Percentiles rank a stretch among this genome's conserved stretches.
Conservation (phyloP, 2,329 filamentous ascomycete genomes). For the Pseudogymnoascus sp. region DNA sequence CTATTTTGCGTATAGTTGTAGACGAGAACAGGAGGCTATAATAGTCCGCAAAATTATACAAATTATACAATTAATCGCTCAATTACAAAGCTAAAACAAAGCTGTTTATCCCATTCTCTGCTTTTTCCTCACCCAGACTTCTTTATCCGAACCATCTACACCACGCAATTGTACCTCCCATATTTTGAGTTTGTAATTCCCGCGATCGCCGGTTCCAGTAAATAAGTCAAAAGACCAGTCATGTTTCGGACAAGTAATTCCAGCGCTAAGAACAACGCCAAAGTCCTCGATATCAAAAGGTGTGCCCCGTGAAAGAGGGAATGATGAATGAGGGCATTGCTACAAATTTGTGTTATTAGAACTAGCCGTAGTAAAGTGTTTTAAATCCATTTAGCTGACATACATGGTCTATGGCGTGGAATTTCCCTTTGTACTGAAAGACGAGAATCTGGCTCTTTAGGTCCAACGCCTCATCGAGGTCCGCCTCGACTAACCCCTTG, state of each 20-base stretch:
- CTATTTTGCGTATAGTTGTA: too few relatives aligned
- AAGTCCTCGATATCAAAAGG: slow-evolving; percentile 70
- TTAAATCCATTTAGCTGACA: slow-evolving; percentile 24
- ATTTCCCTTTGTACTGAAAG: slow-evolving; percentile 54
- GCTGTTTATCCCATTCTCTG: slow-evolving; percentile 19
- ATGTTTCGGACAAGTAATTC: slow-evolving; percentile 61
- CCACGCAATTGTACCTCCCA: slow-evolving; percentile 56
- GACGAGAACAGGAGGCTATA: too few relatives aligned
- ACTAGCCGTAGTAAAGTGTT: slow-evolving; percentile 5
- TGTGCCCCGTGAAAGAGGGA: slow-evolving; percentile 54
- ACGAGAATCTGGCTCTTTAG: slow-evolving; percentile 55
- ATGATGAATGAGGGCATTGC: slow-evolving; percentile 63
- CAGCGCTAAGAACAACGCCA: slow-evolving; percentile 54
- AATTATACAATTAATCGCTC: neutral
- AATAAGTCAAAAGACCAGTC: slow-evolving; percentile 65
- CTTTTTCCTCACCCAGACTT: slow-evolving; percentile 20
- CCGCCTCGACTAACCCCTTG: slow-evolving; percentile 24
- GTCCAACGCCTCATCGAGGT: slow-evolving; percentile 29
- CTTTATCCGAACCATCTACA: slow-evolving; percentile 12
- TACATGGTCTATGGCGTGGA: slow-evolving; percentile 65
- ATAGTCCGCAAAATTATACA: too few relatives aligned
- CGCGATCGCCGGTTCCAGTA: slow-evolving; percentile 54
- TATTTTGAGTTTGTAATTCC: slow-evolving; percentile 51
- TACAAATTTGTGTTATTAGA: slow-evolving; percentile 25
- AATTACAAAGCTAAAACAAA: neutral